Conservation (phyloP, 2,329 filamentous ascomycete genomes). For the Talaromyces marneffei region DNA sequence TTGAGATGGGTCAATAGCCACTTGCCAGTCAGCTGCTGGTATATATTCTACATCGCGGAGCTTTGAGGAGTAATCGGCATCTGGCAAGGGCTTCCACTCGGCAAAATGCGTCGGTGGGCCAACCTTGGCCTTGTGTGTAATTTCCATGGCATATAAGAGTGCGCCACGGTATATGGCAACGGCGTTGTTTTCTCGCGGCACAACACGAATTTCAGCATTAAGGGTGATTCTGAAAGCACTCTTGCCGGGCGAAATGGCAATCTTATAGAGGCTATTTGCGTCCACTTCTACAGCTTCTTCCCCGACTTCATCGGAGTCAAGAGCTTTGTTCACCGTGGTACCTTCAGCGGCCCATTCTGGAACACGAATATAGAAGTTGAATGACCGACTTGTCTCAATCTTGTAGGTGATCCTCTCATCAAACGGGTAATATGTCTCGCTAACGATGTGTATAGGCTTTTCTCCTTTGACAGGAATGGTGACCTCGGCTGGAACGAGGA, state of each 20-base stretch:
- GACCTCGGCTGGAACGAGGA: slow-evolving; percentile 11
- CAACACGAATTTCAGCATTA: slow-evolving; percentile 9
- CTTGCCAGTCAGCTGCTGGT: slow-evolving; percentile 11
- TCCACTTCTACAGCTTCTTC: slow-evolving; percentile 11
- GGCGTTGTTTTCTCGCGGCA: slow-evolving; percentile 11
- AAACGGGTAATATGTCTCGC: slow-evolving; percentile 13
- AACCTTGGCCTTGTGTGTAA: slow-evolving; percentile 10
- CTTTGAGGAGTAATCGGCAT: slow-evolving; percentile 7
- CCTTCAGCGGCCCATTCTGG: slow-evolving; percentile 13
- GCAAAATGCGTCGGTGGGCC: slow-evolving; percentile 12
- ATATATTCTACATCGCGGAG: slow-evolving; percentile 13
- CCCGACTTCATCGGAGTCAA: background rate
- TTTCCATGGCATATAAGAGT: slow-evolving; percentile 14
- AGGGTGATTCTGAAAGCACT: slow-evolving; percentile 5
- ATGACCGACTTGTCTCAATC: slow-evolving; percentile 8
- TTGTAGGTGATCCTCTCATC: slow-evolving; percentile 8
- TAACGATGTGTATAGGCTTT: slow-evolving; percentile 8
- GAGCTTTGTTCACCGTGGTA: slow-evolving; percentile 3
- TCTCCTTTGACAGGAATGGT: slow-evolving; percentile 9
- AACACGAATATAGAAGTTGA: slow-evolving; percentile 12
- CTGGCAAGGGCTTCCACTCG: slow-evolving; percentile 11
- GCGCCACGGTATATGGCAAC: slow-evolving; percentile 14
- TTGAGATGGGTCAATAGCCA: slow-evolving; percentile 14
- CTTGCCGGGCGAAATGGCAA: slow-evolving; percentile 6
- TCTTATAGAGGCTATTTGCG: slow-evolving; percentile 4